These are phyloP conservation scores for Reticulascus tulasneorum DNA, from an alignment of 2,329 filamentous ascomycete species.

Conservation along the genomic window DNA sequence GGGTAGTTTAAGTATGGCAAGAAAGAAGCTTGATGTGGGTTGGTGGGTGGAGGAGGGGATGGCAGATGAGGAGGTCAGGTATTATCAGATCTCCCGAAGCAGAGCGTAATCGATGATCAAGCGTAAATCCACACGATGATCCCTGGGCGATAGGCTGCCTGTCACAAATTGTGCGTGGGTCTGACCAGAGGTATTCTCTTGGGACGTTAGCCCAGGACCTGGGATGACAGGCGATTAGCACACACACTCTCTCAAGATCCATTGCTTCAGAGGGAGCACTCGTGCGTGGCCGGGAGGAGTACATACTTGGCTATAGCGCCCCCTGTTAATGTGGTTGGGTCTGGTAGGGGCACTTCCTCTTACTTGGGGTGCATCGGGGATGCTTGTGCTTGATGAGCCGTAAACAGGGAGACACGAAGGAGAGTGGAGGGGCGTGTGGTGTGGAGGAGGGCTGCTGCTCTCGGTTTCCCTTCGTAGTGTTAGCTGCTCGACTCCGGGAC, in stretches of 20 bases:
- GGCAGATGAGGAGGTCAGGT: conserved; percentile 17
- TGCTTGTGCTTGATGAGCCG: conserved; percentile 17
- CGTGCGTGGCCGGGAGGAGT: too few species aligned
- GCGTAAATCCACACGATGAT: conserved; percentile 46
- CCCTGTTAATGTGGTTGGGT: conserved; percentile 32
- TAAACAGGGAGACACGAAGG: conserved; percentile 8
- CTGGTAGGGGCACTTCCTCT: conserved; percentile 17
- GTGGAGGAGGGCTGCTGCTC: conserved; percentile 8
- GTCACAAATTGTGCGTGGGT: conserved; percentile 55
- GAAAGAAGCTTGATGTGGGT: conserved; percentile 40
- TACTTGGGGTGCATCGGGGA: conserved; percentile 33
- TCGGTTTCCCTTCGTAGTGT: conserved; percentile 13
- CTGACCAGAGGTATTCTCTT: conserved; percentile 18
- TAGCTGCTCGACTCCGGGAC: conserved; percentile 14
- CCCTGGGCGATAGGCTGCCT: conserved; percentile 37
- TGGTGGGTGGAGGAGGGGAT: conserved; percentile 21
- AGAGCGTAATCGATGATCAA: conserved; percentile 42
- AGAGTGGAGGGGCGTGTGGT: conserved; percentile 8
- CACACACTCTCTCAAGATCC: background rate
- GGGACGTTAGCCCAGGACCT: conserved; percentile 18
- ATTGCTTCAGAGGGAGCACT: too few species aligned
- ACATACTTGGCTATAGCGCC: conserved; percentile 30
- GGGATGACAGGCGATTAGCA: conserved; percentile 6
- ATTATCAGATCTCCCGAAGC: conserved; percentile 24
- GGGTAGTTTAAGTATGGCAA: conserved; percentile 42